Conservation (phyloP, 2,329 filamentous ascomycete genomes). For the Teratosphaeria pseudoeucalypti region DNA sequence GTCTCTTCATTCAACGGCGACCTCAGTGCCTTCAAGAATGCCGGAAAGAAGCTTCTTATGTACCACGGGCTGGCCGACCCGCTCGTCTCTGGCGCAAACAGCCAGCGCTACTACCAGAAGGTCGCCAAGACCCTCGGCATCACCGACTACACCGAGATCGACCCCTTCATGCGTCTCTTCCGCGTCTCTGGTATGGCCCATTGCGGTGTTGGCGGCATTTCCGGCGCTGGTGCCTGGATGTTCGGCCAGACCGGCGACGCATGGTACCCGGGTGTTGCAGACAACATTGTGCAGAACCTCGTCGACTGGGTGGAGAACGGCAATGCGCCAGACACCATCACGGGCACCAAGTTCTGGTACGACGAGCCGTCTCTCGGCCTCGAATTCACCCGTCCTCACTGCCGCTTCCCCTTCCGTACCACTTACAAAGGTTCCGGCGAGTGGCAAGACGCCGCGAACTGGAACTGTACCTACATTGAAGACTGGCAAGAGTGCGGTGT, state of each 20-base stretch:
- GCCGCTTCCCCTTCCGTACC: conserved; percentile 26
- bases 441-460: conserved; percentile 24
- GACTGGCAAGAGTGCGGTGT: conserved; percentile 19
- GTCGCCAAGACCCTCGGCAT: conserved; percentile 30
- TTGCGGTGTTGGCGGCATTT: conserved; percentile 35
- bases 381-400: conserved; percentile 37
- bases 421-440: conserved; percentile 29
- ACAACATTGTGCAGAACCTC: conserved; percentile 41
- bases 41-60: conserved; percentile 37
- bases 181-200: conserved; percentile 43
- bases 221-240: conserved; percentile 33
- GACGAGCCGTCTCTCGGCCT: conserved; percentile 32
- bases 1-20: conserved; percentile 30
- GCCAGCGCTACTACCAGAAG: conserved; percentile 39
- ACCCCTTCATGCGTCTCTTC: conserved; percentile 39
- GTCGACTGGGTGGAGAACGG: conserved; percentile 27
- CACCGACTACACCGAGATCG: conserved; percentile 26
- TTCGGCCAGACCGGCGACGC: conserved; percentile 28
- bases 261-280: conserved; percentile 14
- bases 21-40: conserved; percentile 27
- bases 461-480: conserved; percentile 26
- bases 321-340: conserved; percentile 22
- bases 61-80: conserved; percentile 33
- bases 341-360: conserved; percentile 37
- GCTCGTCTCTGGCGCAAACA: conserved; percentile 36